A percentile compares a stretch with the other conserved stretches of the same genome.
These are phyloP conservation scores for Cichorium intybus DNA, from an alignment of 140 eudicot species.

Conservation along the genomic window DNA sequence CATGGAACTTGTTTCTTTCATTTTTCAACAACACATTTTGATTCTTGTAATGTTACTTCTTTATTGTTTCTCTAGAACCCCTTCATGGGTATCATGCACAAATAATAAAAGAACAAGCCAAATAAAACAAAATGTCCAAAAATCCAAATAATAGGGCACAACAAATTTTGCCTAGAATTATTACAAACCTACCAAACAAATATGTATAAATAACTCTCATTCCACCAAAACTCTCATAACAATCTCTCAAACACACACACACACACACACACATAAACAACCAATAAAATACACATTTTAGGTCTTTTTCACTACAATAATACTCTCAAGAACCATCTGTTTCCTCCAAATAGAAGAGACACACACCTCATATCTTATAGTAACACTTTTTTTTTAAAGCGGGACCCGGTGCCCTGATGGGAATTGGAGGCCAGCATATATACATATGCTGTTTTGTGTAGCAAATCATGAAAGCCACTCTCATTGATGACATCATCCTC, in stretches of 20 bases:
- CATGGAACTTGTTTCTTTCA: conserved; percentile 7
- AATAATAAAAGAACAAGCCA: too few relatives aligned
- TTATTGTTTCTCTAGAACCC: neutral
- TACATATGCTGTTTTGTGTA: conserved; percentile 31
- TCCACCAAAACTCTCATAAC: conserved; percentile 35
- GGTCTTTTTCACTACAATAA: conserved; percentile 19
- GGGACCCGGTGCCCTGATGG: conserved; percentile 69
- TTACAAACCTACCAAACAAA: conserved; percentile 38
- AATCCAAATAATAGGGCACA: conserved; percentile 10
- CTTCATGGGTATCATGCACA: neutral
- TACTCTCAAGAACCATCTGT: conserved; percentile 40
- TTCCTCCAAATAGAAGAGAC: conserved; percentile 40
- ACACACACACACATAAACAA: conserved; percentile 26
- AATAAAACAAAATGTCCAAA: neutral
- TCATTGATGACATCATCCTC: conserved; percentile 47
- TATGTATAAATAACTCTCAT: conserved; percentile 15
- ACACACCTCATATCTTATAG: conserved; percentile 61
- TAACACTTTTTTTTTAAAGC: conserved; percentile 45
- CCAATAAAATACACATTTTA: conserved; percentile 21
- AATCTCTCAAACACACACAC: conserved; percentile 35
- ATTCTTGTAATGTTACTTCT: neutral
- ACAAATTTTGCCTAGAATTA: conserved; percentile 13
- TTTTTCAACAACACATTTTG: conserved; percentile 1
- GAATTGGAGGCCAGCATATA: conserved; percentile 56
- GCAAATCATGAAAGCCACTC: conserved; percentile 35